Conservation (phyloP, 2,329 filamentous ascomycete species). For the Alternaria triticimaculans region DNA sequence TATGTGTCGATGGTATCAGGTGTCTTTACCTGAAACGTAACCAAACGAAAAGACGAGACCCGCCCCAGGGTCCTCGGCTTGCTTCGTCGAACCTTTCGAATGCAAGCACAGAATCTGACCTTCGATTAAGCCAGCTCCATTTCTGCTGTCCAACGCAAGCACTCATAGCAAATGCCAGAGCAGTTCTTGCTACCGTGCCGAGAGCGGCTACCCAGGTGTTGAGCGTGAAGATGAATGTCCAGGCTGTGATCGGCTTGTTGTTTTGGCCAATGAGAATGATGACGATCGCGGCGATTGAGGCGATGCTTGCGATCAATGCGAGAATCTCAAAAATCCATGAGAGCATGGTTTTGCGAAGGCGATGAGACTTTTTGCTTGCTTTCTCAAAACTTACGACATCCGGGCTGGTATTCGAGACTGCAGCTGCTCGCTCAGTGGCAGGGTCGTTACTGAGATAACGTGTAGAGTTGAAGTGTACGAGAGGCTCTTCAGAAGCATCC, state of each 20-base stretch:
- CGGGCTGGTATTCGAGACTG: neutral
- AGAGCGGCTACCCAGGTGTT: conserved; percentile 15
- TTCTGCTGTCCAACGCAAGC: conserved; percentile 22
- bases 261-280: conserved; percentile 7
- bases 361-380: neutral
- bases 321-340: conserved; percentile 6
- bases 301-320: neutral
- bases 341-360: neutral
- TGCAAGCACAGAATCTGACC: neutral
- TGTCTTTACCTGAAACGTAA: conserved; percentile 4
- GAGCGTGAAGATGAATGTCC: conserved; percentile 11
- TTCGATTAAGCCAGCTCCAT: conserved; percentile 16
- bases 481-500: neutral
- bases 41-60: conserved; percentile 13
- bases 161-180: conserved; percentile 18
- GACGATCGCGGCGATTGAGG: conserved; percentile 8
- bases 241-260: conserved; percentile 5
- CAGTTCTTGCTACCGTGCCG: conserved; percentile 14
- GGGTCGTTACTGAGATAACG: neutral
- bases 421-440: neutral
- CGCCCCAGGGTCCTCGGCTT: conserved; percentile 19
- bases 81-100: conserved; percentile 24
- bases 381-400: neutral
- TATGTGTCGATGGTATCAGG: accelerated
- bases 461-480: neutral